Base-by-base conservation (phyloP, 2,329 filamentous ascomycete genomes). In the Phialemonium atrogriseum region DNA sequence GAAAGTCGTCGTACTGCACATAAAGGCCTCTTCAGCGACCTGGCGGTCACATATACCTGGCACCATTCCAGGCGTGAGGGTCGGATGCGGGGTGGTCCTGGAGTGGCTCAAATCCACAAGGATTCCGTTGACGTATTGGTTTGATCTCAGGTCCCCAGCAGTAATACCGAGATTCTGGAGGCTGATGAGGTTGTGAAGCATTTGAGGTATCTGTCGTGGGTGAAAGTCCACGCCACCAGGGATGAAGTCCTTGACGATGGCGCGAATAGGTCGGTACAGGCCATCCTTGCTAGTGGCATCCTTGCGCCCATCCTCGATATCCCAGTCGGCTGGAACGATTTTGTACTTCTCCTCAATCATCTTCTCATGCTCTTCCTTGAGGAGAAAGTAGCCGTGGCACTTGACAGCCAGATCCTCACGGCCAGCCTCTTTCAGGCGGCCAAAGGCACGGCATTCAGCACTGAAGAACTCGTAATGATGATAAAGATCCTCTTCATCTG, bases 361-460 rank as follows among this genome's bases (percentile, higher is more conserved):
- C 22, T 24, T 10, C 10, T 24, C 22, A 10, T n/a, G 11, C 22
- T 24, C 13, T 12, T 24, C 22, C 11, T 10, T 37, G 7, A 42
- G 22, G 7, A 41, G 12, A 5, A 39, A 34, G 27, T 42, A 40
- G 10, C 40, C 35, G 22, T 32, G 28, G 5, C 34, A 35, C 7
- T 14, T 26, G 17, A 40, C 32, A 12, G 35, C 38, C 10, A 42
- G 30, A 21, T 40, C 36, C 12, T 32, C 18, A 14, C 35, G 21
- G 2, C 25, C 12, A 14, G 28, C 34, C 16, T 41, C 18, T 14
- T 37, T 36, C 10, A 43, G 36, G 10, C 36, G 32, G 27, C 34
- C 38, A 23, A 40, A 42, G 10, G 20, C 38, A 9, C 40, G 35
- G 15, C 35, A 42, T 30, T 42, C 40, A 17, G 30, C 32, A 32